Conservation (phyloP, 768 basidiomycete species). For the Terana coerulea region DNA sequence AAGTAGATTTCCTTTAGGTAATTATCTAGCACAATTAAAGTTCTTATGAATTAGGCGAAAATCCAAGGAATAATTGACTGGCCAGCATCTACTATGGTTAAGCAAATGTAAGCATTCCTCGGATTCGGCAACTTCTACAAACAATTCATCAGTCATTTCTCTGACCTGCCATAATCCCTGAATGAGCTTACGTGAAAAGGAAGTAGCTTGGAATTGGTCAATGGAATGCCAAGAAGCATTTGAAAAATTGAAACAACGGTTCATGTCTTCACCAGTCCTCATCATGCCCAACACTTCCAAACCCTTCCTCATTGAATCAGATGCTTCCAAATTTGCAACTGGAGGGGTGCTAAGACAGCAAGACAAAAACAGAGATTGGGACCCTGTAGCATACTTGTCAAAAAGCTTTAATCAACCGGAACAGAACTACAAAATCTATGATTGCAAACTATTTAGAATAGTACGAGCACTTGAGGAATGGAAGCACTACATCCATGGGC, state of each 20-base stretch:
- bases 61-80: slow-evolving; percentile 27
- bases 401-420: slow-evolving; percentile 19
- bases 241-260: slow-evolving; percentile 17
- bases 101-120: slow-evolving; percentile 23
- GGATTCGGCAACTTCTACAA: slow-evolving; percentile 30
- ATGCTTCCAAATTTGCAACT: slow-evolving; percentile 23
- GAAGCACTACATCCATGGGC: slow-evolving; percentile 24
- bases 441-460: slow-evolving; percentile 36
- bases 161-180: slow-evolving; percentile 16
- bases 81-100: slow-evolving; percentile 21
- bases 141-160: slow-evolving; percentile 25
- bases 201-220: slow-evolving; percentile 12
- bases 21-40: slow-evolving; percentile 16
- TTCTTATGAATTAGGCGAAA: slow-evolving; percentile 31
- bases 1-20: slow-evolving; percentile 30
- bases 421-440: slow-evolving; percentile 28
- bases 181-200: slow-evolving; percentile 16
- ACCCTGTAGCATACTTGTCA: slow-evolving; percentile 13
- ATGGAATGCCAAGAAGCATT: slow-evolving; percentile 14
- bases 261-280: slow-evolving; percentile 19
- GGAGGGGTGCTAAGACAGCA: slow-evolving; percentile 28
- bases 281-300: slow-evolving; percentile 6
- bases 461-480: slow-evolving; percentile 24
- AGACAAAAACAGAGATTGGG: slow-evolving; percentile 7
- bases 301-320: slow-evolving; percentile 15